Conservation (phyloP, 257 asterid species). For the Solanum sitiens region DNA sequence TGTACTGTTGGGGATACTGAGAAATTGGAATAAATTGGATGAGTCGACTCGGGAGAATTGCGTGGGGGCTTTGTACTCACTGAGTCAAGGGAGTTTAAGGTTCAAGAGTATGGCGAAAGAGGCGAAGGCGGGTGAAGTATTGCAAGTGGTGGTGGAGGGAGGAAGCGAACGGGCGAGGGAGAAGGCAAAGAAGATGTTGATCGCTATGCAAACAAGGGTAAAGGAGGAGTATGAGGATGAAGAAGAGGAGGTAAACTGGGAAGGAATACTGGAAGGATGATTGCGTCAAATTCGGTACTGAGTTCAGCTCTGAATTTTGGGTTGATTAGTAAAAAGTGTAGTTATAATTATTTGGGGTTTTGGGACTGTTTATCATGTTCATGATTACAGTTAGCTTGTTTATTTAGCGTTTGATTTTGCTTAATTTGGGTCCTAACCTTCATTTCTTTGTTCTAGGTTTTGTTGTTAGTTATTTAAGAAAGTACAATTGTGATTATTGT, state of each 20-base stretch:
- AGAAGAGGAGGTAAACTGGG: constrained; percentile 71
- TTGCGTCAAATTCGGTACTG: constrained; percentile 47
- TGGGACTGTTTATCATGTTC: background rate
- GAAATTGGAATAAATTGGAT: constrained; percentile 25
- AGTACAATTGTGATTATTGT: background rate
- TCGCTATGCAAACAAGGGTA: constrained; percentile 32
- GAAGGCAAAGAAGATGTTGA: constrained; percentile 53
- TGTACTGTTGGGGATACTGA: constrained; percentile 36
- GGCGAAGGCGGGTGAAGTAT: constrained; percentile 47
- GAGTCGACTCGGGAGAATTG: constrained; percentile 72
- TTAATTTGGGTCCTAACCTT: background rate
- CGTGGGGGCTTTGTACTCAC: constrained; percentile 48
- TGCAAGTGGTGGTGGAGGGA: constrained; percentile 37
- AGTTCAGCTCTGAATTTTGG: constrained; percentile 13
- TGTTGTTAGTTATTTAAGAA: background rate
- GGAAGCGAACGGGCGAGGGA: constrained; percentile 65
- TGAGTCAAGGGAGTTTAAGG: constrained; percentile 74
- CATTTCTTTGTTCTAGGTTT: background rate
- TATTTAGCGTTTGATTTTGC: background rate
- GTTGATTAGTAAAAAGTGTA: background rate
- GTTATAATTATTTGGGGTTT: background rate
- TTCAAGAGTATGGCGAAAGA: constrained; percentile 63
- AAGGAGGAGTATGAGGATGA: constrained; percentile 37
- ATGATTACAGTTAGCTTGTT: background rate
- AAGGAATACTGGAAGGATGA: constrained; percentile 55